These are phyloP conservation scores for Trametes polyzona DNA, from an alignment of 1,284 basidiomycete genomes.

Conservation along the genomic window DNA sequence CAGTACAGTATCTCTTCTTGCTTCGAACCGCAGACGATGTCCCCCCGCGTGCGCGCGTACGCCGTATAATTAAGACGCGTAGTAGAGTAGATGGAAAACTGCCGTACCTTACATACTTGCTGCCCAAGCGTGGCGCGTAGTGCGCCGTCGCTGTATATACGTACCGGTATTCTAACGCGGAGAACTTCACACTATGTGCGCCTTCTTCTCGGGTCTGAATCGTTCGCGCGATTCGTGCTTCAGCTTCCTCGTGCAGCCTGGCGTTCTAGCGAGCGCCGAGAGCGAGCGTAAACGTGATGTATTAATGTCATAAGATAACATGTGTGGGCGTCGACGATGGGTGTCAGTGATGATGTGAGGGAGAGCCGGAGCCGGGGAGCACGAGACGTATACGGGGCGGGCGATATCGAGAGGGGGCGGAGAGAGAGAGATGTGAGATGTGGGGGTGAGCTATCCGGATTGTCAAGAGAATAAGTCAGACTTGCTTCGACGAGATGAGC, in stretches of 20 bases:
- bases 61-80: conserved; percentile 7
- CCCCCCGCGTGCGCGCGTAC: neutral
- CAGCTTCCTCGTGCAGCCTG: too few species aligned
- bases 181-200: conserved; percentile 1
- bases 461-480: conserved; percentile 47
- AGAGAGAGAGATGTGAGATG: conserved; percentile 26
- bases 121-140: too few species aligned
- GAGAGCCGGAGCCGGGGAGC: too few species aligned
- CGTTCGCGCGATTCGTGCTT: neutral
- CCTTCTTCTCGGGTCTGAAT: neutral
- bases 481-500: conserved; percentile 36
- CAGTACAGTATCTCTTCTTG: too few species aligned
- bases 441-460: conserved; percentile 35
- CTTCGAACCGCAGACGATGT: conserved; percentile 11
- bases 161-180: conserved; percentile 1
- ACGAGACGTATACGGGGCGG: too few species aligned
- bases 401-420: conserved; percentile 1
- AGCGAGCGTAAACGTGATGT: conserved; percentile 30
- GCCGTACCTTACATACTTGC: conserved; percentile 15
- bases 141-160: conserved; percentile 15
- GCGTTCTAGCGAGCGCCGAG: neutral
- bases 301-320: conserved; percentile 42
- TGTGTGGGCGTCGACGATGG: conserved; percentile 32
- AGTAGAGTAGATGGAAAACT: conserved; percentile 6
- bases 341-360: neutral